Evolutionary conservation across 2,329 filamentous ascomycete species (phyloP).

Genomic region (Hypoxylon sp.): DNA sequence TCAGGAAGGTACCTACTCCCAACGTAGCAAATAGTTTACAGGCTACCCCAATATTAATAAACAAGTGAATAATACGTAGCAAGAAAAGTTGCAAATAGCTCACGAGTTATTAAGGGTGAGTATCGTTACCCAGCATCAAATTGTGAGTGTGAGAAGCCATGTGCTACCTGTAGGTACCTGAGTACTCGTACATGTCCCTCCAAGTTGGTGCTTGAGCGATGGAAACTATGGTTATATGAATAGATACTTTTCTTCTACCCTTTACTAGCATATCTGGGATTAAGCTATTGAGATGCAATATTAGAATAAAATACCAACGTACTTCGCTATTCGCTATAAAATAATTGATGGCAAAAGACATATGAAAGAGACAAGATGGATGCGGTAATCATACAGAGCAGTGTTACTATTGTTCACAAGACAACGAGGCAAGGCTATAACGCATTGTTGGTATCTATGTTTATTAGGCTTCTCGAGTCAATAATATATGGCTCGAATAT

Average conservation of each 20-base stretch:
- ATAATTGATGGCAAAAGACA: too few species aligned
- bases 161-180: too few species aligned
- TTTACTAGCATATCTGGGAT: too few species aligned
- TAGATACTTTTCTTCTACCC: too few species aligned
- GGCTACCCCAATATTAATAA: neutral
- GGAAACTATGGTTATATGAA: too few species aligned
- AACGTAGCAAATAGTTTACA: neutral
- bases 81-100: neutral
- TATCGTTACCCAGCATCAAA: too few species aligned
- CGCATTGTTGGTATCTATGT: neutral
- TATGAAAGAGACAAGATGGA: neutral
- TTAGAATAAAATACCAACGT: neutral
- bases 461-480: constrained; percentile 2
- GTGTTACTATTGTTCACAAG: neutral
- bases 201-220: too few species aligned
- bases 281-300: neutral
- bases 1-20: neutral
- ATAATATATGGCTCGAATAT: neutral
- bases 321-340: neutral
- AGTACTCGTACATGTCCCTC: too few species aligned
- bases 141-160: too few species aligned
- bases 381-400: neutral
- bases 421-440: neutral
- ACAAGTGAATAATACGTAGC: neutral
- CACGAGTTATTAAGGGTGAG: neutral